Conservation (phyloP, 2,329 filamentous ascomycete genomes). For the Volutella citrinella region DNA sequence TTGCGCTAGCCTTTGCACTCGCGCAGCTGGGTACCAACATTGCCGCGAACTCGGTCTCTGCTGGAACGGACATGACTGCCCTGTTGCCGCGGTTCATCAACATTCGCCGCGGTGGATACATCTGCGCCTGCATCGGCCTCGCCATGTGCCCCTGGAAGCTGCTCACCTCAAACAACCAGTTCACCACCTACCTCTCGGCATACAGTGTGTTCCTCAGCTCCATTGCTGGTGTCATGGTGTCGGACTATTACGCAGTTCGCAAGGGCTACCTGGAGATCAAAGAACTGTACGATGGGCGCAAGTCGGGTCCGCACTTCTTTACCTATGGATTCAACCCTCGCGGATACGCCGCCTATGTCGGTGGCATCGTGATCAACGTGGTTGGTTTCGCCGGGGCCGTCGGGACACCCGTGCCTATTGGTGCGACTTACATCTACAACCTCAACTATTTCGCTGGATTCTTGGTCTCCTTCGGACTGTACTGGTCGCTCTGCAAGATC, state of each 20-base stretch:
- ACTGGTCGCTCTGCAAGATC: slow-evolving; percentile 67
- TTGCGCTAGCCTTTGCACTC: slow-evolving; percentile 67
- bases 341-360: slow-evolving; percentile 77
- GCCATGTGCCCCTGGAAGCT: slow-evolving; percentile 87
- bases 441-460: slow-evolving; percentile 90
- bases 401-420: slow-evolving; percentile 67
- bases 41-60: slow-evolving; percentile 80
- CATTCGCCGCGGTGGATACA: slow-evolving; percentile 83
- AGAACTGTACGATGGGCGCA: slow-evolving; percentile 73
- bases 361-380: slow-evolving; percentile 84
- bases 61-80: slow-evolving; percentile 79
- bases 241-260: slow-evolving; percentile 85
- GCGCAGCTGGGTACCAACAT: slow-evolving; percentile 87
- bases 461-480: slow-evolving; percentile 62
- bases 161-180: slow-evolving; percentile 71
- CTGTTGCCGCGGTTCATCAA: slow-evolving; percentile 76
- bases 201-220: slow-evolving; percentile 94
- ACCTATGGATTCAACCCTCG: slow-evolving; percentile 75
- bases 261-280: slow-evolving; percentile 76
- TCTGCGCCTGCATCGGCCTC: slow-evolving; percentile 76
- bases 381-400: slow-evolving; percentile 87
- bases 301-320: slow-evolving; percentile 69
- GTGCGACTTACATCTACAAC: slow-evolving; percentile 83
- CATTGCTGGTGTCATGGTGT: slow-evolving; percentile 87
- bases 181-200: slow-evolving; percentile 86